phyloP scores from a whole-genome alignment of 345 rosid species.

The Brassica juncea region DNA sequence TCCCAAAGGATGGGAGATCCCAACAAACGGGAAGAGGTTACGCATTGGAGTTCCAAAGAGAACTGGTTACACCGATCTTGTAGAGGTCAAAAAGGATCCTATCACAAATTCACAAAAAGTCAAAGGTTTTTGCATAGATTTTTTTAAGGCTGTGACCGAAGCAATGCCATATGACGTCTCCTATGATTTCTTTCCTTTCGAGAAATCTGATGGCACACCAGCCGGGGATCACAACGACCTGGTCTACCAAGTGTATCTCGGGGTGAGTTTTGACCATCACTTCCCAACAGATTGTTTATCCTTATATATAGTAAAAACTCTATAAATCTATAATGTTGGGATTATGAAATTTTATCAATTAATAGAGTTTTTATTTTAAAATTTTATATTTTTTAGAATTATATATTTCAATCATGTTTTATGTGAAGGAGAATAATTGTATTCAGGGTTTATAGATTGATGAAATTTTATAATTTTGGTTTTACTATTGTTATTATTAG shows the following conservation, averaged over 20 bases:
- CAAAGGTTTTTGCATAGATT: background rate
- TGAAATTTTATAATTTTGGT: no score
- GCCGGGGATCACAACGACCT: background rate
- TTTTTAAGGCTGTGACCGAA: background rate
- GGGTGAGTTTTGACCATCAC: background rate
- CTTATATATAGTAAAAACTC: no score
- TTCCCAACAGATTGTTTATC: background rate
- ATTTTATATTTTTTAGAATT: no score
- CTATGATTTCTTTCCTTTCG: background rate
- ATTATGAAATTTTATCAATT: background rate
- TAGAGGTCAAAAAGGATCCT: background rate
- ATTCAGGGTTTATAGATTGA: no score
- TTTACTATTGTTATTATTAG: no score
- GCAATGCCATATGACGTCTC: background rate
- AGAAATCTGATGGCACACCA: background rate
- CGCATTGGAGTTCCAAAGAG: conserved; percentile 6
- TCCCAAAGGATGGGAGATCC: background rate
- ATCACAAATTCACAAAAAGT: background rate
- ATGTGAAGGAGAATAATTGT: no score
- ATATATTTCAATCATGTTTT: no score
- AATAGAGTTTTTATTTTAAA: no score
- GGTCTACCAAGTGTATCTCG: background rate
- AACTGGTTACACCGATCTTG: background rate
- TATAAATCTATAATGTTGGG: no score
- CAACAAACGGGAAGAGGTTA: background rate